Conservation (phyloP, 768 basidiomycete genomes). For the Naganishia onofrii region DNA sequence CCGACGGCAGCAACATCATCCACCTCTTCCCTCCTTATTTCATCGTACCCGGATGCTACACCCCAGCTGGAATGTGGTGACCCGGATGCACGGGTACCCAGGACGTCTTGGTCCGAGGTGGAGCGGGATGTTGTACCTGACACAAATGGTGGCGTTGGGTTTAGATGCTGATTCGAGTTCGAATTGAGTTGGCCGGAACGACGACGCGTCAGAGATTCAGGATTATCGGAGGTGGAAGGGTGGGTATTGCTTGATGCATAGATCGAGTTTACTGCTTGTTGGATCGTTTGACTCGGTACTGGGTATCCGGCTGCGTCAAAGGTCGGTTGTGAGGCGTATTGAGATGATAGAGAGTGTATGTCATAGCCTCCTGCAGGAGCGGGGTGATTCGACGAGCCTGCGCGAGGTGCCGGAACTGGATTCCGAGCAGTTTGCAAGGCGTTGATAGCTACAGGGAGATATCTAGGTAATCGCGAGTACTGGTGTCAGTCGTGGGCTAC, state of each 20-base stretch:
- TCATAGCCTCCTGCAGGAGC: not conserved
- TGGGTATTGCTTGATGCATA: conserved; percentile 16
- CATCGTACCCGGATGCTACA: conserved; percentile 19
- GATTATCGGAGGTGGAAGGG: conserved; percentile 1
- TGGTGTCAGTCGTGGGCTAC: too few species aligned
- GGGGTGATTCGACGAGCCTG: not conserved
- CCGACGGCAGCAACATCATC: not conserved
- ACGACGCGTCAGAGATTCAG: not conserved
- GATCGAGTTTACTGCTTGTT: conserved; percentile 6
- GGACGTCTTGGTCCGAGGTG: conserved; percentile 11
- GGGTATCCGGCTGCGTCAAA: not conserved
- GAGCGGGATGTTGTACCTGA: conserved; percentile 13
- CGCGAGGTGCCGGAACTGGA: not conserved
- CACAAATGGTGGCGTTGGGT: not conserved
- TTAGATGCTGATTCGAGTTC: not conserved
- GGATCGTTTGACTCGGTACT: conserved; percentile 10
- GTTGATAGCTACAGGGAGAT: conserved; percentile 11
- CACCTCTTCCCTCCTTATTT: conserved; percentile 10
- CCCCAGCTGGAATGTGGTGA: conserved; percentile 13
- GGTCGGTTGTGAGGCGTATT: not conserved
- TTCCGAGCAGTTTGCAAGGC: conserved; percentile 16
- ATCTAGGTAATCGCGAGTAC: too few species aligned
- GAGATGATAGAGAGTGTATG: not conserved
- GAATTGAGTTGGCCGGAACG: not conserved
- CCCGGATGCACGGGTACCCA: not conserved